These are phyloP conservation scores for Leccinum arenicola DNA, from an alignment of 768 basidiomycete species.

Conservation along the genomic window DNA sequence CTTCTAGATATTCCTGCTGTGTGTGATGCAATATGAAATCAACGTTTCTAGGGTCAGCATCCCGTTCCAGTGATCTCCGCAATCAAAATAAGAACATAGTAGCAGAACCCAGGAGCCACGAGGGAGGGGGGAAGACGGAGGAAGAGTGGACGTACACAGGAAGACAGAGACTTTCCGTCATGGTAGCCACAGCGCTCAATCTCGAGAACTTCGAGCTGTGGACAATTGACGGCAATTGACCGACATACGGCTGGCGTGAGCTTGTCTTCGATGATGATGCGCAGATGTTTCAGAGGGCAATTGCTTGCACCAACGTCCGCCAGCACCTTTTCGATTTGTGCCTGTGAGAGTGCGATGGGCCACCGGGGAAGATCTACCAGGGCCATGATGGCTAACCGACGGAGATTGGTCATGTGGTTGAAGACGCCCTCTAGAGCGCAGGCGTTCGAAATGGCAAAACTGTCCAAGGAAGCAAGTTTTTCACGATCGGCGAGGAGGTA, in stretches of 20 bases:
- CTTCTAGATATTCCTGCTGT: slow-evolving; percentile 36
- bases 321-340: slow-evolving; percentile 31
- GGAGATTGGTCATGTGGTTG: slow-evolving; percentile 29
- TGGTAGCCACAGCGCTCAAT: slow-evolving; percentile 37
- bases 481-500: slow-evolving; percentile 18
- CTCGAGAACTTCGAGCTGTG: slow-evolving; percentile 32
- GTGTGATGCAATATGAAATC: slow-evolving; percentile 24
- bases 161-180: slow-evolving; percentile 36
- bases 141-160: slow-evolving; percentile 31
- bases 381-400: slow-evolving; percentile 31
- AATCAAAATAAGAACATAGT: slow-evolving; percentile 21
- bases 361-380: slow-evolving; percentile 35
- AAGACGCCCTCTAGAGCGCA: slow-evolving; percentile 30
- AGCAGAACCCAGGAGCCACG: slow-evolving; percentile 12
- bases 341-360: slow-evolving; percentile 35
- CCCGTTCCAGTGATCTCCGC: slow-evolving; percentile 22
- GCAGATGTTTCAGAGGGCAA: slow-evolving; percentile 33
- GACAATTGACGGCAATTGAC: slow-evolving; percentile 28
- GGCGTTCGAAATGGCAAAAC: slow-evolving; percentile 36
- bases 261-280: slow-evolving; percentile 36
- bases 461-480: slow-evolving; percentile 34
- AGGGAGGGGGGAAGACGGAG: slow-evolving; percentile 11
- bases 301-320: slow-evolving; percentile 29
- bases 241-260: slow-evolving; percentile 31
- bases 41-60: slow-evolving; percentile 31